Evolutionary conservation across 1,139 yeast species (phyloP).

Genomic region (Sugiyamaella grinbergsii): DNA sequence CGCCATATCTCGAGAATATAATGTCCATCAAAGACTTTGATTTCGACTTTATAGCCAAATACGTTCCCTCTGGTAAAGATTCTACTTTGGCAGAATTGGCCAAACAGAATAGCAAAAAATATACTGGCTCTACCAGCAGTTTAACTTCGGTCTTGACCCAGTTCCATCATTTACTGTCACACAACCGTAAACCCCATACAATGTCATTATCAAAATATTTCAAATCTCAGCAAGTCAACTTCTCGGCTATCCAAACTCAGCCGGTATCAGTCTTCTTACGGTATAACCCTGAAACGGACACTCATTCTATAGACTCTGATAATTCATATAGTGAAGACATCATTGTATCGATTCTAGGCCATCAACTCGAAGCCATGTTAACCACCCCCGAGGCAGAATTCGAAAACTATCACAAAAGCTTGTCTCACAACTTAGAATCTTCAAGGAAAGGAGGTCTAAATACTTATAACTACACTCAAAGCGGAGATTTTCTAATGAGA

Average conservation of each 20-base stretch:
- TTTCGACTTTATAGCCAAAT: constrained; percentile 57
- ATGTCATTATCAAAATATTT: constrained; percentile 50
- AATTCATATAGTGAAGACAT: constrained; percentile 68
- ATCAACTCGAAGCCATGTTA: constrained; percentile 70
- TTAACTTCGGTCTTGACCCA: constrained; percentile 77
- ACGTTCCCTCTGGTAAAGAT: constrained; percentile 72
- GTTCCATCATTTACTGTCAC: constrained; percentile 68
- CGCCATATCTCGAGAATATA: constrained; percentile 60
- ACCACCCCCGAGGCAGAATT: constrained; percentile 59
- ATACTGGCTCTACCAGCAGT: constrained; percentile 83
- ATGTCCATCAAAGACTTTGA: constrained; percentile 71
- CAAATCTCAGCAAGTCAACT: constrained; percentile 37
- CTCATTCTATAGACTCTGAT: constrained; percentile 72
- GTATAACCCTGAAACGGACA: constrained; percentile 41
- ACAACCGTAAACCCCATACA: constrained; percentile 55
- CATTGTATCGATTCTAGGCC: constrained; percentile 76
- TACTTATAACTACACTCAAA: constrained; percentile 69
- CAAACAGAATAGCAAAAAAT: constrained; percentile 46
- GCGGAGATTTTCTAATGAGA: constrained; percentile 73
- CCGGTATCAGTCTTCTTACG: constrained; percentile 51
- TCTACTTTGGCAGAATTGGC: constrained; percentile 54
- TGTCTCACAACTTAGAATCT: constrained; percentile 20
- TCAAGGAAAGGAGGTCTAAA: constrained; percentile 7
- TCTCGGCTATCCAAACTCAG: constrained; percentile 44
- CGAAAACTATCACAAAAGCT: constrained; percentile 39